These are phyloP conservation scores for Venturia effusa DNA, from an alignment of 2,329 filamentous ascomycete species.

Conservation along the genomic window DNA sequence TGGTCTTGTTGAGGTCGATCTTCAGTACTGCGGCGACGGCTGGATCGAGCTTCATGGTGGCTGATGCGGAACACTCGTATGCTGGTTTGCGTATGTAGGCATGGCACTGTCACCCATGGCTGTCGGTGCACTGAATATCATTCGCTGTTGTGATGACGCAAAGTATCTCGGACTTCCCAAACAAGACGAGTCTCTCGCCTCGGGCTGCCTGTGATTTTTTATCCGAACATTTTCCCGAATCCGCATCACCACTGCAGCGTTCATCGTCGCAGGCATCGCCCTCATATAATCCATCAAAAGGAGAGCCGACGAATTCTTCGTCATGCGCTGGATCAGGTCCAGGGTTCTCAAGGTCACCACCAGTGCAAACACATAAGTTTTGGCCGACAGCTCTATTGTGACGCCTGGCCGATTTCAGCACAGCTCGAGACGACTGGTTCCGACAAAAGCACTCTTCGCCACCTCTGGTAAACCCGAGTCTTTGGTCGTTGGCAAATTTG, in stretches of 20 bases:
- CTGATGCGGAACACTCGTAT: neutral
- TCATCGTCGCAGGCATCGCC: too few relatives aligned
- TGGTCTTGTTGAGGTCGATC: conserved; percentile 44
- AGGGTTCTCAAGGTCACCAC: neutral
- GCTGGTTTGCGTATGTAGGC: too few relatives aligned
- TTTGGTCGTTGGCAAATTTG: neutral
- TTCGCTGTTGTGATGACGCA: neutral
- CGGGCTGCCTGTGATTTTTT: too few relatives aligned
- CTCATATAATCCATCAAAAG: too few relatives aligned
- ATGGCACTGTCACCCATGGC: neutral
- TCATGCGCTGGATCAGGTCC: neutral
- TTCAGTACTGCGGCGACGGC: conserved; percentile 51
- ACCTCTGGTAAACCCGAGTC: neutral
- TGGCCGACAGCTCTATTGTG: neutral
- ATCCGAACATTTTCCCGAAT: too few relatives aligned
- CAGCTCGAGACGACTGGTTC: neutral
- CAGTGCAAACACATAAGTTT: neutral
- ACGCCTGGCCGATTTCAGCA: neutral
- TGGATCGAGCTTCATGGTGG: conserved; percentile 46
- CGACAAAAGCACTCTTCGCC: neutral
- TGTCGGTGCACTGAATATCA: neutral
- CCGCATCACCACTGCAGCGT: too few relatives aligned
- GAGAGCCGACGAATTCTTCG: neutral
- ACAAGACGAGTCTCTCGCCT: too few relatives aligned
- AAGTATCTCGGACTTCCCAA: neutral